These are phyloP conservation scores for Penicillium samsonianum DNA, from an alignment of 495 filamentous ascomycete species.

Conservation along the genomic window DNA sequence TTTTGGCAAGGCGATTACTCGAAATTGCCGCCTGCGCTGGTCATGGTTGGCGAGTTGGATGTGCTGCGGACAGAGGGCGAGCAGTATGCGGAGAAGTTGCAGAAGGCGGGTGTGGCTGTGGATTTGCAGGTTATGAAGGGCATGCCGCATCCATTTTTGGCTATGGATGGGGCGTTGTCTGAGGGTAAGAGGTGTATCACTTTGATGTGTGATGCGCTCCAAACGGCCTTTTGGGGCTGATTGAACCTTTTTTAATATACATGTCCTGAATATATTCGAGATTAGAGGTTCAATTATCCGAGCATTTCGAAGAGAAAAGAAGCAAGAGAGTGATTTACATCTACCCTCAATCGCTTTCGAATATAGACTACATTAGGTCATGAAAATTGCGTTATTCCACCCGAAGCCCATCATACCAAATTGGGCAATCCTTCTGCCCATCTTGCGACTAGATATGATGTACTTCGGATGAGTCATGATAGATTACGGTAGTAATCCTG, in stretches of 20 bases:
- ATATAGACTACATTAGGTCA: too few species aligned
- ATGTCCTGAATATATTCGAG: not conserved
- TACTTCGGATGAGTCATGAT: too few species aligned
- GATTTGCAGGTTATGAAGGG: constrained; percentile 59
- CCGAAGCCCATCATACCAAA: too few species aligned
- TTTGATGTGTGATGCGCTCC: constrained; percentile 54
- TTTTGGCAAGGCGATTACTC: constrained; percentile 53
- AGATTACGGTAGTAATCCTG: too few species aligned
- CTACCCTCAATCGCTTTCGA: too few species aligned
- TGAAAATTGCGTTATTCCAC: too few species aligned
- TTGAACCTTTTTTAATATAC: constrained; percentile 1
- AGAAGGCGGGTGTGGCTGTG: constrained; percentile 53
- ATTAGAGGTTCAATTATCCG: not conserved
- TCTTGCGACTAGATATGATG: too few species aligned
- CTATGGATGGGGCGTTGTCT: constrained; percentile 57
- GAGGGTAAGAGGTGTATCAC: constrained; percentile 56
- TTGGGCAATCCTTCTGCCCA: too few species aligned
- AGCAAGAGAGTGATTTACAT: not conserved
- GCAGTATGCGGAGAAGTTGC: constrained; percentile 49
- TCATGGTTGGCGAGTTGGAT: constrained; percentile 59
- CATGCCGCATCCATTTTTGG: constrained; percentile 64
- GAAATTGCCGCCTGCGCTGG: constrained; percentile 48
- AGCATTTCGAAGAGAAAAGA: not conserved
- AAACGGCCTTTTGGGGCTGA: constrained; percentile 44
- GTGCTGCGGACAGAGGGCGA: constrained; percentile 56